Conservation (phyloP, 2,329 filamentous ascomycete genomes). For the Hymenoscyphus linearis region DNA sequence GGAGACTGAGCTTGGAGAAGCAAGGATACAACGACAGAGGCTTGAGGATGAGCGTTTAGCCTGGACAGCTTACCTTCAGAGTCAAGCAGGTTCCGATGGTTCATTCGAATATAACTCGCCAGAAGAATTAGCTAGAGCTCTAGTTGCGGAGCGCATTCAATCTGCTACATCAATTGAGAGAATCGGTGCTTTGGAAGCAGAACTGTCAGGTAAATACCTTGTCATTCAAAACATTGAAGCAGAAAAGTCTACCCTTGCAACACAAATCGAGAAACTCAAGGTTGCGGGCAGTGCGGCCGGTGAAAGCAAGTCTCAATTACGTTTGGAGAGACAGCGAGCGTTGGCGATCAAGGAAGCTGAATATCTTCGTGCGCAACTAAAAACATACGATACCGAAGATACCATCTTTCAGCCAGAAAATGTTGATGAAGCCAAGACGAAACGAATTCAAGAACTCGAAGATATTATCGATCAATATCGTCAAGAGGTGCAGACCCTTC, state of each 20-base stretch:
- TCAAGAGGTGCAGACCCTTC: constrained; percentile 67
- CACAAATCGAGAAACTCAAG: constrained; percentile 68
- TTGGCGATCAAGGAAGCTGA: constrained; percentile 90
- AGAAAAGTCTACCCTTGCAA: constrained; percentile 58
- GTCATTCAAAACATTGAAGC: constrained; percentile 66
- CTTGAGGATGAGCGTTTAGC: constrained; percentile 82
- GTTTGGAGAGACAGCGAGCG: constrained; percentile 79
- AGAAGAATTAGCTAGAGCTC: constrained; percentile 76
- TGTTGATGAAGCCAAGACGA: constrained; percentile 68
- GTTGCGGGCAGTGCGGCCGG: constrained; percentile 36
- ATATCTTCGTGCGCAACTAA: constrained; percentile 86
- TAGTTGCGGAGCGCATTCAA: constrained; percentile 77
- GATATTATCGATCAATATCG: constrained; percentile 84
- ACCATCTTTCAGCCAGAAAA: constrained; percentile 76
- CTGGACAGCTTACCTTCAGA: constrained; percentile 82
- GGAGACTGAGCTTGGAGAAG: constrained; percentile 72
- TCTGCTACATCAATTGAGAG: constrained; percentile 75
- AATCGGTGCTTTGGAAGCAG: constrained; percentile 72
- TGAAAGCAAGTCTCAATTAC: constrained; percentile 63
- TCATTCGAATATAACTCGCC: constrained; percentile 77
- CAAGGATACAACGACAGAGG: constrained; percentile 74
- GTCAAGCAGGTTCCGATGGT: constrained; percentile 54
- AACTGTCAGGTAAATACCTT: constrained; percentile 71
- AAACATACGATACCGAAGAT: constrained; percentile 83
- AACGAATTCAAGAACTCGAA: constrained; percentile 77